Percentiles rank a stretch among this genome's conserved stretches.
phyloP scores from a whole-genome alignment of 164 flowering plant species.

The Malania oleifera region DNA sequence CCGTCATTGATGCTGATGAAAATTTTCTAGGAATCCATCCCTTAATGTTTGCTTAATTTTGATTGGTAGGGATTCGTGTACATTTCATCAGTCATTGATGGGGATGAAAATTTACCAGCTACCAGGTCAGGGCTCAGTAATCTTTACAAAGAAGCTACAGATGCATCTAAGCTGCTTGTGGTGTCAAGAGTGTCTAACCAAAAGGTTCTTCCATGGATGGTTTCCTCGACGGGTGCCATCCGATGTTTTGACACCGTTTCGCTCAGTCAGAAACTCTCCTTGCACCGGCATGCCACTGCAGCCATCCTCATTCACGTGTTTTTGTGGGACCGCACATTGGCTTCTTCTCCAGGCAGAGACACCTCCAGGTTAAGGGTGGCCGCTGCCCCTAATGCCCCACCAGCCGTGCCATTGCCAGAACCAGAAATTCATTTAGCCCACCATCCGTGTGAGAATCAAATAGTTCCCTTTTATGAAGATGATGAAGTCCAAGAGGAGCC shows the following conservation, averaged over 20 bases:
- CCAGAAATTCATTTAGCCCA: conserved; percentile 23
- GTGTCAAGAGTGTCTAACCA: conserved; percentile 75
- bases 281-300: conserved; percentile 76
- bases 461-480: conserved; percentile 23
- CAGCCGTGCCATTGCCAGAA: conserved; percentile 22
- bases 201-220: conserved; percentile 96
- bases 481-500: conserved; percentile 13
- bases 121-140: conserved; percentile 64
- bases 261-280: conserved; percentile 86
- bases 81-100: conserved; percentile 70
- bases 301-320: conserved; percentile 70
- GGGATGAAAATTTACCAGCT: conserved; percentile 52
- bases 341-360: conserved; percentile 19
- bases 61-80: conserved; percentile 72
- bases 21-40: too few species aligned
- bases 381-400: conserved; percentile 19
- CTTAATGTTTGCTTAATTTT: background rate
- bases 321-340: conserved; percentile 47
- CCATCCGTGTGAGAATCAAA: conserved; percentile 32
- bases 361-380: conserved; percentile 19
- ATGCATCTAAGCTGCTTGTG: conserved; percentile 51
- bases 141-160: conserved; percentile 61
- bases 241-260: conserved; percentile 90
- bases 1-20: too few species aligned
- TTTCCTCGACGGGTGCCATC: conserved; percentile 72